Conservation (phyloP, 1,284 basidiomycete genomes). For the Rhodotorula glutinis region DNA sequence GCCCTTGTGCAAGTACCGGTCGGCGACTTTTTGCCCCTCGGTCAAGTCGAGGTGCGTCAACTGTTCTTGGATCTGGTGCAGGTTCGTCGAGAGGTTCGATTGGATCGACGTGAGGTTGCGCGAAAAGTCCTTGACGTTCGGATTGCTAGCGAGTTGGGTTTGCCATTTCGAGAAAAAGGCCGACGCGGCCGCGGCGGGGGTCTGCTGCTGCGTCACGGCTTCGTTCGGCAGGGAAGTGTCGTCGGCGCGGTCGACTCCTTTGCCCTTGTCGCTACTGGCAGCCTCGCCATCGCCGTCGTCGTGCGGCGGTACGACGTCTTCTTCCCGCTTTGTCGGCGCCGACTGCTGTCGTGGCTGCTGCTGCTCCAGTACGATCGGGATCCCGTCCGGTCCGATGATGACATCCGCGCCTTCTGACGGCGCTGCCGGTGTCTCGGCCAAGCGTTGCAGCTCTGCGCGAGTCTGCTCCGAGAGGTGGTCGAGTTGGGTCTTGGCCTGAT, state of each 20-base stretch:
- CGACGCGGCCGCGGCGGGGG: slow-evolving; percentile 32
- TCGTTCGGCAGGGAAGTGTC: neutral
- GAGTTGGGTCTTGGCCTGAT: slow-evolving; percentile 31
- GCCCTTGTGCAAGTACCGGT: slow-evolving; percentile 42
- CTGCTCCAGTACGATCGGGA: slow-evolving; percentile 36
- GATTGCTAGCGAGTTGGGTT: slow-evolving; percentile 23
- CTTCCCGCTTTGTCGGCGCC: neutral
- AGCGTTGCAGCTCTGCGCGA: slow-evolving; percentile 36
- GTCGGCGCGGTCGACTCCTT: slow-evolving; percentile 35
- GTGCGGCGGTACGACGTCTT: too few species aligned
- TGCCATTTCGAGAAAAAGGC: slow-evolving; percentile 38
- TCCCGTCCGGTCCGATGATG: slow-evolving; percentile 39
- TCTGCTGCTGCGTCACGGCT: slow-evolving; percentile 4
- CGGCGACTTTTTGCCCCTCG: slow-evolving; percentile 29
- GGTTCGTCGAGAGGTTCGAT: slow-evolving; percentile 26
- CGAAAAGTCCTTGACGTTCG: slow-evolving; percentile 25
- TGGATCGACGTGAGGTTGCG: slow-evolving; percentile 25
- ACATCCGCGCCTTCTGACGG: slow-evolving; percentile 17
- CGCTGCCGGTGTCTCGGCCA: slow-evolving; percentile 22
- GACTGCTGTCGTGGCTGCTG: neutral
- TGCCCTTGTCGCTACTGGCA: slow-evolving; percentile 35
- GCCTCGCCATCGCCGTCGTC: too few species aligned
- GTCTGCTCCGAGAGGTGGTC: slow-evolving; percentile 31
- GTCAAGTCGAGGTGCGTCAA: slow-evolving; percentile 36
- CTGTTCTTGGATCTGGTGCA: slow-evolving; percentile 34